Evolutionary conservation across 345 rosid genomes (phyloP).

Genomic region (Hevea brasiliensis): DNA sequence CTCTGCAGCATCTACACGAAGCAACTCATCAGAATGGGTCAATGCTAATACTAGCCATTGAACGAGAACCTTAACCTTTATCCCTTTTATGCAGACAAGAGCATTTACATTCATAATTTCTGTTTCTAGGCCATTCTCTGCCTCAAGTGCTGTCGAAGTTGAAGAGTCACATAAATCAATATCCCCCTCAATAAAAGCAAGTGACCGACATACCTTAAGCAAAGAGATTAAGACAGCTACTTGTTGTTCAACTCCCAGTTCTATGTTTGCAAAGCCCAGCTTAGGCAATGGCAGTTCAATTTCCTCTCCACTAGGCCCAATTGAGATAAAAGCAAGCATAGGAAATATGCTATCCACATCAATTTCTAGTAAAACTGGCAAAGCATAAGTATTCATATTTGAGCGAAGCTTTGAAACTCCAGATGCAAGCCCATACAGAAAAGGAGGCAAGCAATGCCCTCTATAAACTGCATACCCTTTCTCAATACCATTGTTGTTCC

Average conservation of each 20-base stretch:
- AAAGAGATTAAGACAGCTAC: constrained; percentile 80
- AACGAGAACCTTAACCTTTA: constrained; percentile 63
- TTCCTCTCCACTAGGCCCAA: constrained; percentile 49
- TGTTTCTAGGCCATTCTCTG: constrained; percentile 19
- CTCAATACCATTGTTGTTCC: constrained; percentile 77
- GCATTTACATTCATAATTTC: constrained; percentile 47
- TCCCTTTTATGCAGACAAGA: constrained; percentile 62
- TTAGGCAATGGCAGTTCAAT: constrained; percentile 39
- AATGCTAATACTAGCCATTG: constrained; percentile 85
- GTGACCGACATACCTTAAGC: constrained; percentile 86
- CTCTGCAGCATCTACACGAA: constrained; percentile 97
- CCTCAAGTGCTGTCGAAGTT: constrained; percentile 15
- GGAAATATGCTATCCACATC: constrained; percentile 88
- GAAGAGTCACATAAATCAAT: constrained; percentile 50
- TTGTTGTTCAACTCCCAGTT: constrained; percentile 63
- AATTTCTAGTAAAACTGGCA: constrained; percentile 76
- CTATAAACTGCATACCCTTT: constrained; percentile 69
- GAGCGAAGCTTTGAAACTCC: constrained; percentile 90
- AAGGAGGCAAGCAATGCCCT: constrained; percentile 66
- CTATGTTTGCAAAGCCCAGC: constrained; percentile 36
- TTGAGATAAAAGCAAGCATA: constrained; percentile 69
- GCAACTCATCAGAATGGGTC: constrained; percentile 84
- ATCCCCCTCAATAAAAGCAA: constrained; percentile 90
- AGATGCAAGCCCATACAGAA: constrained; percentile 79
- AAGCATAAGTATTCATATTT: constrained; percentile 81